Conservation (phyloP, 345 rosid species). For the Pistacia integerrima region DNA sequence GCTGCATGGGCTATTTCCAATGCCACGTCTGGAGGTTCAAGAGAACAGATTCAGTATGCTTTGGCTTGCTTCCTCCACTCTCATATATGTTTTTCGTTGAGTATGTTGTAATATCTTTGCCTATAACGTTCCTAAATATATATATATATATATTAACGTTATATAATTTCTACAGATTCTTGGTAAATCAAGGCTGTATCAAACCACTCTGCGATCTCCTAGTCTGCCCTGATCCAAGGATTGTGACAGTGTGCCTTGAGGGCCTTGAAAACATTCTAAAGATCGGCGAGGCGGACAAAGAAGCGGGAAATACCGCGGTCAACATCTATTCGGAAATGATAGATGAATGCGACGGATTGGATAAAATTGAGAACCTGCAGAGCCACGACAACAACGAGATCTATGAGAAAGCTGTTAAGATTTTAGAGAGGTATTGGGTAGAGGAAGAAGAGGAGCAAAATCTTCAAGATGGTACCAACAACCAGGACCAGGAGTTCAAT, state of each 20-base stretch:
- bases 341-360: conserved; percentile 41
- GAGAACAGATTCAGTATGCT: conserved; percentile 39
- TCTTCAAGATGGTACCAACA: conserved; percentile 20
- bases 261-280: conserved; percentile 43
- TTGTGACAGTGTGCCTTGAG: conserved; percentile 36
- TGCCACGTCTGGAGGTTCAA: conserved; percentile 40
- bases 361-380: conserved; percentile 38
- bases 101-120: no score
- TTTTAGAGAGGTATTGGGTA: conserved; percentile 38
- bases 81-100: no score
- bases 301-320: conserved; percentile 24
- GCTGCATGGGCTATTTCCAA: conserved; percentile 52
- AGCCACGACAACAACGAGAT: conserved; percentile 41
- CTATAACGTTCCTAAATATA: no score
- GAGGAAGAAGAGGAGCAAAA: conserved; percentile 33
- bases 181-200: conserved; percentile 47
- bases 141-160: no score
- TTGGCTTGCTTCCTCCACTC: no score
- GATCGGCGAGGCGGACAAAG: conserved; percentile 38
- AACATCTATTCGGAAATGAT: conserved; percentile 33
- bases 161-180: conserved; percentile 25
- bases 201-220: conserved; percentile 44
- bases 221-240: conserved; percentile 36
- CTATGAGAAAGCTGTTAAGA: conserved; percentile 38
- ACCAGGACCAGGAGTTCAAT: conserved; percentile 13